A percentile compares a stretch with the other conserved stretches of the same genome.
Evolutionary conservation across 129 eudicot species (phyloP).

Genomic region (Flaveria bidentis): DNA sequence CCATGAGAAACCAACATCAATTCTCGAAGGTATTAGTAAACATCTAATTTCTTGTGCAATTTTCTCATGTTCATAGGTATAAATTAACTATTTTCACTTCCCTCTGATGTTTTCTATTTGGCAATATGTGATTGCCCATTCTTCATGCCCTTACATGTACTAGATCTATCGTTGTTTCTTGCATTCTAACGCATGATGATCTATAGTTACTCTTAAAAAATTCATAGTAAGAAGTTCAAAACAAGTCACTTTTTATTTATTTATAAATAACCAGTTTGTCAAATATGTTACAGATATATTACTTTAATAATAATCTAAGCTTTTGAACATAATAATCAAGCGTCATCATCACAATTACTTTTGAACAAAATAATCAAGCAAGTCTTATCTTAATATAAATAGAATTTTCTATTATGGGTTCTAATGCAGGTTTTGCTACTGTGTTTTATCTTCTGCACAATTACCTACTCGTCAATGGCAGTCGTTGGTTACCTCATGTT

Average conservation of each 20-base stretch:
- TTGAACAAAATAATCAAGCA: no score
- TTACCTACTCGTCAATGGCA: constrained; percentile 79
- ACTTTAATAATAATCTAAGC: no score
- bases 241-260: neutral
- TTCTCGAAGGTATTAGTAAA: constrained; percentile 64
- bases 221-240: neutral
- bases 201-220: neutral
- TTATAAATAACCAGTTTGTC: no score
- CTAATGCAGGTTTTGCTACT: constrained; percentile 67
- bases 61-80: neutral
- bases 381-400: no score
- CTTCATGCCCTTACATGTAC: neutral
- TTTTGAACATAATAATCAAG: no score
- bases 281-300: no score
- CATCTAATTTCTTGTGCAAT: neutral
- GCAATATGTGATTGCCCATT: neutral
- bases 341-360: no score
- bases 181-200: neutral
- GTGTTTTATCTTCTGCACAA: constrained; percentile 71
- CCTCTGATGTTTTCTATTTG: neutral
- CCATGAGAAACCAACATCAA: constrained; percentile 65
- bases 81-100: no score
- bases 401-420: constrained; percentile 9
- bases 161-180: neutral
- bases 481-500: constrained; percentile 86